Evolutionary conservation across 2,329 filamentous ascomycete species (phyloP).

Genomic region (Diaporthe vaccinii): DNA sequence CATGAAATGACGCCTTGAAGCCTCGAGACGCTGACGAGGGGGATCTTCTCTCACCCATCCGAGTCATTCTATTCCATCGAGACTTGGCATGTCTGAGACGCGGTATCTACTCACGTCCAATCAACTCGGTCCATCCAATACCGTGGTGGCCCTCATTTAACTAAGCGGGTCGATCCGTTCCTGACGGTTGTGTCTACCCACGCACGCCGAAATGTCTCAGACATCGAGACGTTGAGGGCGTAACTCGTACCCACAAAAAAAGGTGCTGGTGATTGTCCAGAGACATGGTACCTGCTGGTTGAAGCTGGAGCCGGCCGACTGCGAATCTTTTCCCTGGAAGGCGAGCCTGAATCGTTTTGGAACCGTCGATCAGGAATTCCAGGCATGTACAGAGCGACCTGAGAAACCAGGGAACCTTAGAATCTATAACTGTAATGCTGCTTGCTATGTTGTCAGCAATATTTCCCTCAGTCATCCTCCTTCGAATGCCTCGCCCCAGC

Average conservation of each 20-base stretch:
- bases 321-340: not conserved
- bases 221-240: not conserved
- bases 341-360: not conserved
- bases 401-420: too few relatives aligned
- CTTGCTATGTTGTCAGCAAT: too few relatives aligned
- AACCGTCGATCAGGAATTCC: not conserved
- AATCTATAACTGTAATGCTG: not conserved
- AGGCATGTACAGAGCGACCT: not conserved
- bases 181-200: too few relatives aligned
- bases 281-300: not conserved
- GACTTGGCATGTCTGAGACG: slow-evolving; percentile 12
- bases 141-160: not conserved
- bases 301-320: not conserved
- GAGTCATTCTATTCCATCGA: not conserved
- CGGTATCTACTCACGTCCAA: not conserved
- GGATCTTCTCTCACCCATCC: not conserved
- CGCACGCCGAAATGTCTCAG: not conserved
- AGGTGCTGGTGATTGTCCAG: not conserved
- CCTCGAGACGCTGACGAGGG: not conserved
- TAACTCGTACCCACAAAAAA: not conserved
- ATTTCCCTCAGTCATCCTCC: too few relatives aligned
- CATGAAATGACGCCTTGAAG: not conserved
- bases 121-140: not conserved
- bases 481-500: too few relatives aligned
- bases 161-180: not conserved